Evolutionary conservation across 768 basidiomycete genomes (phyloP).

Genomic region (Thelephora aurantiotincta): DNA sequence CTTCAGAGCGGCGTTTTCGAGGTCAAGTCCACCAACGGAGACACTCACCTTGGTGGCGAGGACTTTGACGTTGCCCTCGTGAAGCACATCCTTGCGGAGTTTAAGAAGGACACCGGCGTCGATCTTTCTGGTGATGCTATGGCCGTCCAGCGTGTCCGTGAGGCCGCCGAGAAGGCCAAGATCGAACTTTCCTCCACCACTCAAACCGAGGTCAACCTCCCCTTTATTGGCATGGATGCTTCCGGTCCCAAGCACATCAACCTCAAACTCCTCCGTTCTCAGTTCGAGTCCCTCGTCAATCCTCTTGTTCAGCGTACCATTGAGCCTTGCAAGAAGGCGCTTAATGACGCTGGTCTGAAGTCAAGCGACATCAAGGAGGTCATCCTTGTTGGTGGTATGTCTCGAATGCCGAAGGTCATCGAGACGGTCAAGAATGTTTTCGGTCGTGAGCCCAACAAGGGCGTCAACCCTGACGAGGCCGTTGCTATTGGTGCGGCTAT

Average conservation of each 20-base stretch:
- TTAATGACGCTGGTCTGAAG: slow-evolving; percentile 88
- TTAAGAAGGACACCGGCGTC: slow-evolving; percentile 86
- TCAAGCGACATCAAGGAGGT: slow-evolving; percentile 89
- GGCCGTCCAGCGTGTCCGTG: slow-evolving; percentile 98
- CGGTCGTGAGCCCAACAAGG: slow-evolving; percentile 94
- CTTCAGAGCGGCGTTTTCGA: slow-evolving; percentile 99
- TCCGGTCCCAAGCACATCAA: slow-evolving; percentile 97
- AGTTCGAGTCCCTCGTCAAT: slow-evolving; percentile 79
- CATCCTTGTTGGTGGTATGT: slow-evolving; percentile 97
- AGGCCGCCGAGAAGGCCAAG: slow-evolving; percentile 99
- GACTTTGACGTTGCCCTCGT: slow-evolving; percentile 92
- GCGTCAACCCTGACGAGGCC: slow-evolving; percentile 98
- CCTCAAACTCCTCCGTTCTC: slow-evolving; percentile 71
- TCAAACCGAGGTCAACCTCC: slow-evolving; percentile 94
- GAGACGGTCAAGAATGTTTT: slow-evolving; percentile 93
- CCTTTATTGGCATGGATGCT: slow-evolving; percentile 95
- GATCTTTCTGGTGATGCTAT: slow-evolving; percentile 79
- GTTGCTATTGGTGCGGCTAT: slow-evolving; percentile 98
- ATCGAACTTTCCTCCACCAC: slow-evolving; percentile 90
- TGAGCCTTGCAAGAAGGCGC: slow-evolving; percentile 95
- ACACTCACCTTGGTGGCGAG: slow-evolving; percentile 92
- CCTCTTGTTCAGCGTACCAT: slow-evolving; percentile 79
- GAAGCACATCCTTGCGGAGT: slow-evolving; percentile 73
- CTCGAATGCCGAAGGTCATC: slow-evolving; percentile 89
- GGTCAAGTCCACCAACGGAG: slow-evolving; percentile 99